These are phyloP conservation scores for Vitis labrusca DNA, from an alignment of 164 flowering plant genomes.

Conservation along the genomic window DNA sequence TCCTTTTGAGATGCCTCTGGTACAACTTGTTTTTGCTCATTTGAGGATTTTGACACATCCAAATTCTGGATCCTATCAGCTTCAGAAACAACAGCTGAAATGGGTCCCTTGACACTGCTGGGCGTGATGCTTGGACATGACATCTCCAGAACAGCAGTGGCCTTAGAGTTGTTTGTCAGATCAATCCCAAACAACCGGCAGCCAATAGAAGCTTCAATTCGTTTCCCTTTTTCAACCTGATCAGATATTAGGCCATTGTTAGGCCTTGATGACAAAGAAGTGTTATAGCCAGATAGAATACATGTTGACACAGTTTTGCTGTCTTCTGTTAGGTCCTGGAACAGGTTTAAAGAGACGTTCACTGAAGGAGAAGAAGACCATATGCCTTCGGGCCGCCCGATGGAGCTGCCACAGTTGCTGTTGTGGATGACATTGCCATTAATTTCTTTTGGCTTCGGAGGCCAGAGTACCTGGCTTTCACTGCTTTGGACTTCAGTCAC, in stretches of 20 bases:
- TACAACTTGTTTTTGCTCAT: conserved; percentile 25
- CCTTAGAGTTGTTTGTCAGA: conserved; percentile 33
- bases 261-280: conserved; percentile 17
- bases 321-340: conserved; percentile 27
- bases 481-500: conserved; percentile 35
- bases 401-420: conserved; percentile 17
- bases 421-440: conserved; percentile 13
- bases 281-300: conserved; percentile 7
- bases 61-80: conserved; percentile 18
- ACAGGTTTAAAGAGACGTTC: conserved; percentile 32
- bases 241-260: conserved; percentile 15
- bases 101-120: conserved; percentile 7
- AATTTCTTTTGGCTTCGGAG: conserved; percentile 26
- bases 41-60: conserved; percentile 15
- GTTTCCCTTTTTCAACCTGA: conserved; percentile 39
- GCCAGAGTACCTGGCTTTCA: conserved; percentile 39
- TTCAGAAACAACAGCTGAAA: conserved; percentile 12
- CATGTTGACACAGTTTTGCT: conserved; percentile 16
- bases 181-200: conserved; percentile 83
- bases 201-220: conserved; percentile 34
- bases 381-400: conserved; percentile 8
- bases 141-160: conserved; percentile 14
- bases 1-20: conserved; percentile 25
- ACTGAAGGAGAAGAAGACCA: conserved; percentile 26
- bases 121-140: neutral